A percentile compares a stretch with the other conserved stretches of the same genome.
Evolutionary conservation across 2,329 filamentous ascomycete genomes (phyloP).

Genomic region (Aureobasidium subglaciale): DNA sequence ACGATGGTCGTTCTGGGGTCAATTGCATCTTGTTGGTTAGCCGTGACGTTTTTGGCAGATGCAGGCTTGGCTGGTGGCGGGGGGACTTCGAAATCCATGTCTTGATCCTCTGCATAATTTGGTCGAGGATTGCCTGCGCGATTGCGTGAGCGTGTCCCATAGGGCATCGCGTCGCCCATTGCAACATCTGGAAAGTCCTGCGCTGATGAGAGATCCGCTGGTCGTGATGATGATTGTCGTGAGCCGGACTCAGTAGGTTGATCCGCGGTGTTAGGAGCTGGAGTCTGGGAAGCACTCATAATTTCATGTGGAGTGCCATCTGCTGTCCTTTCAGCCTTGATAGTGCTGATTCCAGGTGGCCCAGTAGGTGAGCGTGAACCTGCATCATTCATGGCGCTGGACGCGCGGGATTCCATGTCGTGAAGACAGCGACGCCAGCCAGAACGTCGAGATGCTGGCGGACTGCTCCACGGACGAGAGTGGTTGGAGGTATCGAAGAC

Average conservation of each 20-base stretch:
- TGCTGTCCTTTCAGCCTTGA: not conserved
- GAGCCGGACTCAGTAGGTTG: not conserved
- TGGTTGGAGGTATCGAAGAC: not conserved
- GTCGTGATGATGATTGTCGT: conserved; percentile 12
- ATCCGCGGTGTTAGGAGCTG: not conserved
- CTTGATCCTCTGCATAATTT: conserved; percentile 84
- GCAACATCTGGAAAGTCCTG: conserved; percentile 19
- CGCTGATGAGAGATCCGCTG: not conserved
- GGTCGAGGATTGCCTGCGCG: conserved; percentile 75
- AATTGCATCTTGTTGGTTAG: conserved; percentile 49
- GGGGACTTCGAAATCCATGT: conserved; percentile 75
- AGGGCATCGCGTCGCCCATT: conserved; percentile 51
- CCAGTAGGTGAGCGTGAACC: not conserved
- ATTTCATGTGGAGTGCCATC: conserved; percentile 3
- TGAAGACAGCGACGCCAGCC: conserved; percentile 3
- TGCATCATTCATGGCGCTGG: conserved; percentile 11
- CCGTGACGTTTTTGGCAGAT: conserved; percentile 17
- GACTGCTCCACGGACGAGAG: not conserved
- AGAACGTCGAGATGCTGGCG: conserved; percentile 2
- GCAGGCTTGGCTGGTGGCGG: conserved; percentile 51
- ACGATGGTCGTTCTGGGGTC: conserved; percentile 11
- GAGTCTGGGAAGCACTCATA: conserved; percentile 11
- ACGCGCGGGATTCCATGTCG: conserved; percentile 10
- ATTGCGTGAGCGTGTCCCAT: conserved; percentile 92
- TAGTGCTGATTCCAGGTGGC: not conserved